A percentile compares a stretch with the other conserved stretches of the same genome.
These are phyloP conservation scores for Durio zibethinus DNA, from an alignment of 345 rosid species.

Conservation along the genomic window DNA sequence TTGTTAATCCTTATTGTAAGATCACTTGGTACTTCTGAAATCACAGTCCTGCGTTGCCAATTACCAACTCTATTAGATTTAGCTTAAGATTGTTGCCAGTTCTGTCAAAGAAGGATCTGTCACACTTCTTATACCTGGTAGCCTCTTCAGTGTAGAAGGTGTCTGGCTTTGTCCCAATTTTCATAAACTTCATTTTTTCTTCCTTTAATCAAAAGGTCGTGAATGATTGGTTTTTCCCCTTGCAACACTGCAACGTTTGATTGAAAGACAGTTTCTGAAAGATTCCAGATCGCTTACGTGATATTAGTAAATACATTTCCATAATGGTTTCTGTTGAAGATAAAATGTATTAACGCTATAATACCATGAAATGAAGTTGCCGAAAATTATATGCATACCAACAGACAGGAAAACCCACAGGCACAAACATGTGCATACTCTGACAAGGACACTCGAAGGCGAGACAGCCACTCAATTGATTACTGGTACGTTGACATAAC, in stretches of 20 bases:
- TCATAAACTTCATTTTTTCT: constrained; percentile 92
- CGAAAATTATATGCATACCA: background rate
- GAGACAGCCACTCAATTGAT: background rate
- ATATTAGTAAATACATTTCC: background rate
- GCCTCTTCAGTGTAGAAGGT: constrained; percentile 89
- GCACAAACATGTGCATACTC: background rate
- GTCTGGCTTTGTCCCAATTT: constrained; percentile 83
- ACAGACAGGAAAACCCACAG: background rate
- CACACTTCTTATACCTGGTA: constrained; percentile 47
- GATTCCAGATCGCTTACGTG: background rate
- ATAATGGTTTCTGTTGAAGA: background rate
- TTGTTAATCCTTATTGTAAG: constrained; percentile 61
- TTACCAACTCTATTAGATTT: constrained; percentile 8
- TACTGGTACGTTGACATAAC: background rate
- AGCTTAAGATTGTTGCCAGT: background rate
- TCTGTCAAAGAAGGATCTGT: background rate
- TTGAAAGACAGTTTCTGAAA: background rate
- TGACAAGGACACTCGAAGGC: background rate
- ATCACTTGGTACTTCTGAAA: constrained; percentile 64
- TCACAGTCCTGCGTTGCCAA: constrained; percentile 58
- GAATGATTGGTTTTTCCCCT: constrained; percentile 8
- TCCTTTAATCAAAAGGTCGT: constrained; percentile 14
- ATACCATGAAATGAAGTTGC: background rate
- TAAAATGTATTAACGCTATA: background rate
- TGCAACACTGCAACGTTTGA: constrained; percentile 12